A percentile compares a stretch with the other conserved stretches of the same genome.
These are phyloP conservation scores for Myochromella boudieri DNA, from an alignment of 768 basidiomycete genomes.

Conservation along the genomic window DNA sequence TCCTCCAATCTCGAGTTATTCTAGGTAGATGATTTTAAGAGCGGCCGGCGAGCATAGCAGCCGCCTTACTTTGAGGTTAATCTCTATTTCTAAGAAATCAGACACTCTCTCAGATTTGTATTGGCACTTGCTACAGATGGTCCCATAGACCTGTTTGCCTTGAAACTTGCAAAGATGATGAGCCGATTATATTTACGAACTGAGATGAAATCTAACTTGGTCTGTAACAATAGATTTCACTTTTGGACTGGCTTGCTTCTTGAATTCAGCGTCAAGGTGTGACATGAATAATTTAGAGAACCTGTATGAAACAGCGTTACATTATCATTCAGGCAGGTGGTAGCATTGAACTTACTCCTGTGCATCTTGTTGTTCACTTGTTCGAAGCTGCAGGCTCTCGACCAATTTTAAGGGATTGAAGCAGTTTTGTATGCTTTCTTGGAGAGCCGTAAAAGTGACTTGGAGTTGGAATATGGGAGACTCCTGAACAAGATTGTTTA, in stretches of 20 bases:
- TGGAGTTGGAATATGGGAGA: slow-evolving; percentile 80
- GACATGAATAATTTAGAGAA: slow-evolving; percentile 96
- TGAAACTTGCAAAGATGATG: slow-evolving; percentile 67
- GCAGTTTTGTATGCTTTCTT: slow-evolving; percentile 63
- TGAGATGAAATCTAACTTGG: slow-evolving; percentile 45
- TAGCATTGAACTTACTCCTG: slow-evolving; percentile 67
- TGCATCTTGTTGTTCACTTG: slow-evolving; percentile 92
- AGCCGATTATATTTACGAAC: background rate
- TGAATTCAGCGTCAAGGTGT: slow-evolving; percentile 84
- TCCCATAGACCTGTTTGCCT: slow-evolving; percentile 81
- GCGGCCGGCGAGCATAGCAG: background rate
- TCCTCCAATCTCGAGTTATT: slow-evolving; percentile 74
- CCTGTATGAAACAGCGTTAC: slow-evolving; percentile 35
- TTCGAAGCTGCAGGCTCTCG: slow-evolving; percentile 77
- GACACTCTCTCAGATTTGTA: slow-evolving; percentile 65
- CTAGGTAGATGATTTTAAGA: slow-evolving; percentile 32
- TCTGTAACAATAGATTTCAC: slow-evolving; percentile 70
- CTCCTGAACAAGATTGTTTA: slow-evolving; percentile 41
- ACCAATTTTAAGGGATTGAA: slow-evolving; percentile 87
- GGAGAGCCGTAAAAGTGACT: slow-evolving; percentile 82
- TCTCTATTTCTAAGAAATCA: slow-evolving; percentile 87
- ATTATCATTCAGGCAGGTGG: background rate
- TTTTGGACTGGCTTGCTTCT: slow-evolving; percentile 66
- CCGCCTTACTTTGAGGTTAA: slow-evolving; percentile 68
- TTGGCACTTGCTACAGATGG: slow-evolving; percentile 70